Evolutionary conservation across 352 stramenopile genomes (phyloP).

Genomic region (Phytophthora brassicae): DNA sequence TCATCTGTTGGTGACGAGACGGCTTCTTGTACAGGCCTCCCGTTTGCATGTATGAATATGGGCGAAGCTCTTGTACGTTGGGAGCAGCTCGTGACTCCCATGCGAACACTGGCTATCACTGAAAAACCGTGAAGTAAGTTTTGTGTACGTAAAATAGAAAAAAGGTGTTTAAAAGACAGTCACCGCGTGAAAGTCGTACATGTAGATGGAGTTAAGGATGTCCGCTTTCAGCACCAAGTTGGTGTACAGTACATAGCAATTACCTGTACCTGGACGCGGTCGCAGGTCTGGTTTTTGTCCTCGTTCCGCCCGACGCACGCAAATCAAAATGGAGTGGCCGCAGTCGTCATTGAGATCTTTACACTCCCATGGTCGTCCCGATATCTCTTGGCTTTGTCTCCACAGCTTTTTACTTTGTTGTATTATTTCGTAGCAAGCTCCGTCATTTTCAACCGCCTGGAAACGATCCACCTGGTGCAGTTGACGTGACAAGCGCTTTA

Average conservation of each 20-base stretch:
- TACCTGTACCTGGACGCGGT: too few relatives aligned
- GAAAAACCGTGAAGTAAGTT: slow-evolving; percentile 15
- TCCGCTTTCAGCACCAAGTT: slow-evolving; percentile 6
- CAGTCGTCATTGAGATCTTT: slow-evolving; percentile 31
- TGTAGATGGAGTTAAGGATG: too few relatives aligned
- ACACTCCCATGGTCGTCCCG: slow-evolving; percentile 6
- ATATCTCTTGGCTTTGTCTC: neutral
- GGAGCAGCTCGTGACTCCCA: slow-evolving; percentile 36
- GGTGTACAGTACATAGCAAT: too few relatives aligned
- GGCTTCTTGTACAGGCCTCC: slow-evolving; percentile 25
- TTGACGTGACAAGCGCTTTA: slow-evolving; percentile 1
- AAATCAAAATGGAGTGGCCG: slow-evolving; percentile 24
- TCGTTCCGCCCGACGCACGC: slow-evolving; percentile 22
- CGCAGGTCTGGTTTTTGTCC: slow-evolving; percentile 14
- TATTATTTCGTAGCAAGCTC: too few relatives aligned
- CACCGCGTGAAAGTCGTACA: too few relatives aligned
- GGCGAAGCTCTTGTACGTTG: slow-evolving; percentile 37
- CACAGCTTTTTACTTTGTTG: too few relatives aligned
- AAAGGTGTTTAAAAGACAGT: neutral
- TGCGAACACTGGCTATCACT: slow-evolving; percentile 27
- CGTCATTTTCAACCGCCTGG: neutral
- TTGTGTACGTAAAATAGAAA: slow-evolving; percentile 1
- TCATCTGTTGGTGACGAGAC: slow-evolving; percentile 32
- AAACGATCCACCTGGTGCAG: neutral
- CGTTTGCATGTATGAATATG: slow-evolving; percentile 34